A percentile compares a stretch with the other conserved stretches of the same genome.
phyloP scores from a whole-genome alignment of 2,329 filamentous ascomycete species.

The Chaetomium sp. region DNA sequence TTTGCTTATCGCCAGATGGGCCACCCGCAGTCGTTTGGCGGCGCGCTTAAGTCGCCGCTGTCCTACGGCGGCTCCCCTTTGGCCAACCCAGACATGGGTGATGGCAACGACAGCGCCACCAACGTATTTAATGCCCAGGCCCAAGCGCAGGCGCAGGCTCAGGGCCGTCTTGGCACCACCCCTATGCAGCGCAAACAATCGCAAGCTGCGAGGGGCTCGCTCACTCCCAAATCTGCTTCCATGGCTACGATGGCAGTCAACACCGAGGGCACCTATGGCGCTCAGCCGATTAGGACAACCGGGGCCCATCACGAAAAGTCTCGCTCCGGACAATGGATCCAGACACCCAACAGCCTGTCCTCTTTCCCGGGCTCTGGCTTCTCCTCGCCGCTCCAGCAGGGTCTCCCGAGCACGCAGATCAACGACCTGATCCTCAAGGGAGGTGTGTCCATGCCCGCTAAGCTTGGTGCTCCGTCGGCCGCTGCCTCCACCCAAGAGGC shows the following conservation, averaged over 20 bases:
- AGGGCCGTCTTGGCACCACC: constrained; percentile 42
- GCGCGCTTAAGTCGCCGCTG: constrained; percentile 46
- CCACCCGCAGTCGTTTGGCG: constrained; percentile 48
- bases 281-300: constrained; percentile 70
- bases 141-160: constrained; percentile 33
- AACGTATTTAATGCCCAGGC: constrained; percentile 54
- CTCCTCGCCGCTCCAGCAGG: constrained; percentile 68
- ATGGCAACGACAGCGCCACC: constrained; percentile 45
- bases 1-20: constrained; percentile 69
- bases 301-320: constrained; percentile 69
- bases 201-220: constrained; percentile 62
- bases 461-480: constrained; percentile 52
- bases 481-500: constrained; percentile 79
- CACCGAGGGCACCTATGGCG: constrained; percentile 62
- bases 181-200: constrained; percentile 67
- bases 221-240: constrained; percentile 80
- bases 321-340: constrained; percentile 83
- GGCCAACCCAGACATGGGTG: constrained; percentile 42
- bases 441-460: constrained; percentile 81
- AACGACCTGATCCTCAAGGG: constrained; percentile 85
- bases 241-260: constrained; percentile 65
- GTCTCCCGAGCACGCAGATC: constrained; percentile 68
- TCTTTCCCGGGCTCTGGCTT: constrained; percentile 88
- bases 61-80: constrained; percentile 47
- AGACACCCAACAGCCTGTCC: constrained; percentile 73